phyloP scores from a whole-genome alignment of 345 rosid genomes.

The Gynandropsis gynandra region DNA sequence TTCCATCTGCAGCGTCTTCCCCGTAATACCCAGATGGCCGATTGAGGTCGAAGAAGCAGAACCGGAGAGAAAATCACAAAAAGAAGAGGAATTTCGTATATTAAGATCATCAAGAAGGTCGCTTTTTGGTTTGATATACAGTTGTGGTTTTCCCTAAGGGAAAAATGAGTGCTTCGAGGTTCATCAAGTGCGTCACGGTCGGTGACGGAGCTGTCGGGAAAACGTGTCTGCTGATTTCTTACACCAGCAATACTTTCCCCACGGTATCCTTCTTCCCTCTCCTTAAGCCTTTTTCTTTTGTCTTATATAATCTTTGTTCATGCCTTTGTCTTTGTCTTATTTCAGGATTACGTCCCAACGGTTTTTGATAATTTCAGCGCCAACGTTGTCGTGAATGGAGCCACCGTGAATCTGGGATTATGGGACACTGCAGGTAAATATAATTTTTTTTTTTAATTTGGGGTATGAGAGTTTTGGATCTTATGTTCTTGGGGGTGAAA shows the following conservation, averaged over 20 bases:
- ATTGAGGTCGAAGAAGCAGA: conserved; percentile 19
- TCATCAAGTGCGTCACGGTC: conserved; percentile 58
- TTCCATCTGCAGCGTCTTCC: not conserved
- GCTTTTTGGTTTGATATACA: conserved; percentile 5
- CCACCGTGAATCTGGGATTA: conserved; percentile 62
- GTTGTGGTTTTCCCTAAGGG: too few relatives aligned
- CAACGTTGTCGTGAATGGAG: conserved; percentile 65
- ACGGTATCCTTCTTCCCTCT: conserved; percentile 33
- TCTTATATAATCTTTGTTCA: too few relatives aligned
- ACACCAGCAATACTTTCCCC: conserved; percentile 59
- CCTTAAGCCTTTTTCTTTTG: too few relatives aligned
- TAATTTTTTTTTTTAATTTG: not conserved
- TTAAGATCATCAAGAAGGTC: too few relatives aligned
- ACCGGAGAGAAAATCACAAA: too few relatives aligned
- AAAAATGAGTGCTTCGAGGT: conserved; percentile 54
- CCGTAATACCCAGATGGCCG: conserved; percentile 16
- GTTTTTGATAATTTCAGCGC: conserved; percentile 81
- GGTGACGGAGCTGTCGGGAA: conserved; percentile 66
- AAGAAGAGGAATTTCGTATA: conserved; percentile 27
- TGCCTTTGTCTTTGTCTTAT: too few relatives aligned
- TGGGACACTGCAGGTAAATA: conserved; percentile 79
- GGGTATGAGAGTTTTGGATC: conserved; percentile 1
- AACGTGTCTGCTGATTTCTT: conserved; percentile 59
- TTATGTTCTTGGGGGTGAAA: conserved; percentile 5
- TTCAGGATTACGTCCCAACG: conserved; percentile 75